A percentile compares a stretch with the other conserved stretches of the same genome.
These are phyloP conservation scores for Serendipita sp. DNA, from an alignment of 768 basidiomycete species.

Conservation along the genomic window DNA sequence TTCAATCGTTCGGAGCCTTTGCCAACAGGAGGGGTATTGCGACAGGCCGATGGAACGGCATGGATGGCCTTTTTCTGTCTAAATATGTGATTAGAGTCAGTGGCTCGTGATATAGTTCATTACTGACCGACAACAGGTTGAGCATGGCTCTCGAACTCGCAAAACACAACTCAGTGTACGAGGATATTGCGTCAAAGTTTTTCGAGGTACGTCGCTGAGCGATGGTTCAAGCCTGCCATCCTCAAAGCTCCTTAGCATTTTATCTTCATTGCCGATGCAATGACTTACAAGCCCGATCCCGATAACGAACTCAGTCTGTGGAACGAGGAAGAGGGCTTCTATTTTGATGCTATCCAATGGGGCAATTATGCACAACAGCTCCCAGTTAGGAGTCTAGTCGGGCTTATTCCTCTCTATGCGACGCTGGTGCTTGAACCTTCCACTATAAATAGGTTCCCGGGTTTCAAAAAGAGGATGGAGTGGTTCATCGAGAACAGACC, in stretches of 20 bases:
- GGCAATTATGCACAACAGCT: constrained; percentile 76
- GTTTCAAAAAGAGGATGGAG: constrained; percentile 97
- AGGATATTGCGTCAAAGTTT: constrained; percentile 98
- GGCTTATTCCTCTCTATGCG: constrained; percentile 93
- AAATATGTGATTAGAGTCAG: constrained; percentile 50
- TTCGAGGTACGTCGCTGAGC: constrained; percentile 46
- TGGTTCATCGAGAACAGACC: constrained; percentile 97
- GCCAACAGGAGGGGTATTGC: constrained; percentile 83
- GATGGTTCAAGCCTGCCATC: neutral
- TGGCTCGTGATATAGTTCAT: neutral
- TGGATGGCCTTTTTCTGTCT: constrained; percentile 99
- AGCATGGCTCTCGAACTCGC: constrained; percentile 96
- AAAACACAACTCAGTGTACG: constrained; percentile 94
- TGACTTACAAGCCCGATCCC: constrained; percentile 72
- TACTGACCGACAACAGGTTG: constrained; percentile 36
- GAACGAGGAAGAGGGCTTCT: constrained; percentile 96
- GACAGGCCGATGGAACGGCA: constrained; percentile 96
- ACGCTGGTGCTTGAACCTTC: constrained; percentile 87
- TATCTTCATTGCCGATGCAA: constrained; percentile 95
- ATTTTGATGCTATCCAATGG: constrained; percentile 93
- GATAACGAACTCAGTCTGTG: constrained; percentile 71
- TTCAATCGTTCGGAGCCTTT: constrained; percentile 97
- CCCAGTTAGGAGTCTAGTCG: constrained; percentile 86
- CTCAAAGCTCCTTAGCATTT: constrained; percentile 55
- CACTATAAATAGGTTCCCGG: constrained; percentile 79